Base-by-base conservation (phyloP, 1,139 yeast genomes). In the Taphrina betulina region DNA sequence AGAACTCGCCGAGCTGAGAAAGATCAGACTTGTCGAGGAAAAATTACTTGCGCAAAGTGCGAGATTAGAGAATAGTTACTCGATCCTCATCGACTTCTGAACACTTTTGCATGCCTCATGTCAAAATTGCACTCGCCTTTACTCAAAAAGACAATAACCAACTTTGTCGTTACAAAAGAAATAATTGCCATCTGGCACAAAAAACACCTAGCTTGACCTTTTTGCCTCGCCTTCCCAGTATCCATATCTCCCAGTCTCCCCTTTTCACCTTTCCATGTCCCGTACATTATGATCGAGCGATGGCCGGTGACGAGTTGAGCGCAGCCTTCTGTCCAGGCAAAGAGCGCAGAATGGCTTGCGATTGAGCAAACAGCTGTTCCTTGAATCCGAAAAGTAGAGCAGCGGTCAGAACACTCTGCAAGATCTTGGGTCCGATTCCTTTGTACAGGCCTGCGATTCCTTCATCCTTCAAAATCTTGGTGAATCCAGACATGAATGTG, bases 371-470 rank as follows among this genome's bases (percentile, higher is more conserved):
- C 31, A 89, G 77, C 69, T 86, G 92, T 69, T 90, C 96, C 72
- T 90, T 90, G 72, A 90, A 89, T 69, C 83, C 86, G 69, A 90
- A 90, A 65, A 90, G 76, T 66, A 90, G 85, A 0, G 96, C 96
- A 3, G 96, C 94, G 41, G 95, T 87, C 58, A 84, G 69, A 55
- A 90, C 88, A 57, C 92, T 82, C 71, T 90, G 97, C 29, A 83
- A 68, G 60, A 90, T 76, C 72, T 90, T 90, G 54, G 90, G 82
- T 51, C 79, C 73, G 62, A 90, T 77, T 0, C 96, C 96, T 52
- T 84, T 82, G 72, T 89, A 89, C 60, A 90, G 80, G 1, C 92
- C 88, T 50, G 75, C 75, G 34, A 85, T 64, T 12, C 95, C 95
- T 68, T 87, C 95, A 57, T 78, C 79, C 51, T 70, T 68, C 54